Conservation (phyloP, 176 grass and related monocot genomes). For the Themeda triandra region DNA sequence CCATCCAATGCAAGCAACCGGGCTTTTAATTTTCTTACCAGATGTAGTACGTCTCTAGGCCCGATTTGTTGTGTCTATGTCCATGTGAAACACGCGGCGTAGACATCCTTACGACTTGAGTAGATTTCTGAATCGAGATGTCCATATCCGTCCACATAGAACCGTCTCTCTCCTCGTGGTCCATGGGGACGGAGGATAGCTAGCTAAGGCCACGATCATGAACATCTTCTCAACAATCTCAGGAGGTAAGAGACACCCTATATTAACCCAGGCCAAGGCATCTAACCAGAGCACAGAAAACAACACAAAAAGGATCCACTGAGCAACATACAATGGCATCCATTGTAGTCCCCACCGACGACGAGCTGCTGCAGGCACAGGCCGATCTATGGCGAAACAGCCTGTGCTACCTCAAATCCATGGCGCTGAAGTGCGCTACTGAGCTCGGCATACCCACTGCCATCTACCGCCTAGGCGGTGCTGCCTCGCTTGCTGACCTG, state of each 20-base stretch:
- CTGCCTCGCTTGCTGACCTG: slow-evolving; percentile 1
- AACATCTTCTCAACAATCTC: neutral
- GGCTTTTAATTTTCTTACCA: neutral
- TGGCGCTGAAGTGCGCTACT: neutral
- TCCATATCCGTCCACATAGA: neutral
- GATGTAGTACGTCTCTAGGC: neutral
- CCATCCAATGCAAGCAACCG: neutral
- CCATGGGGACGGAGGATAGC: neutral
- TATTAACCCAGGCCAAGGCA: neutral
- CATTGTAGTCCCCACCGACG: neutral
- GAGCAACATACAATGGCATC: neutral
- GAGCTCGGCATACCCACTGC: slow-evolving; percentile 40
- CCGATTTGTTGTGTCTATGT: neutral
- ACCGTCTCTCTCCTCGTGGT: neutral
- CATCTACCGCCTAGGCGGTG: slow-evolving; percentile 32
- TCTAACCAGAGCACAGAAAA: neutral
- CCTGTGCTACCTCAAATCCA: neutral
- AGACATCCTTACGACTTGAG: neutral
- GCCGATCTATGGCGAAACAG: neutral
- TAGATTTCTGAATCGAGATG: neutral
- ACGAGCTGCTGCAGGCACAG: neutral
- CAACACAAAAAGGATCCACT: neutral
- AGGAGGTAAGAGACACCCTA: neutral
- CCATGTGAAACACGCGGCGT: neutral
- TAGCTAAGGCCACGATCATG: neutral